Percentiles rank a stretch among this genome's conserved stretches.
Evolutionary conservation across 495 filamentous ascomycete genomes (phyloP).

Genomic region (Elasticomyces elasticus): DNA sequence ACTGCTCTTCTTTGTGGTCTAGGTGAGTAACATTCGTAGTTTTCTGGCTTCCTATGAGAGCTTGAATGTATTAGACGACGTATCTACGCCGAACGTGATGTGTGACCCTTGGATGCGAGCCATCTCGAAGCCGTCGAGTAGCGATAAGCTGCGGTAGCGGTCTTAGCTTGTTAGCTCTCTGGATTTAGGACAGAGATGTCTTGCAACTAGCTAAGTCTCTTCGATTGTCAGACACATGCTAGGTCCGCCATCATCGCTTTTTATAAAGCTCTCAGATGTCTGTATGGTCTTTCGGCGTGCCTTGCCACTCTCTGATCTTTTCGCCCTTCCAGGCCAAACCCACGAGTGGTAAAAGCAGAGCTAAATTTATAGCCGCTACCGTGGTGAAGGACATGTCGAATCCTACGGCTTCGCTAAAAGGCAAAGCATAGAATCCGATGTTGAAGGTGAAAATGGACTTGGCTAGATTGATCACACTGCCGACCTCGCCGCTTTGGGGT

Average conservation of each 20-base stretch:
- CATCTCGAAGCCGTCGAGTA: no score
- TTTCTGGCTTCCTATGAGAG: no score
- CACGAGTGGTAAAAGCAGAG: constrained; percentile 16
- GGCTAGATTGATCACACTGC: constrained; percentile 14
- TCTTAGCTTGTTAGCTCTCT: no score
- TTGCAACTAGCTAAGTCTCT: no score
- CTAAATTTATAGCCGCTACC: constrained; percentile 21
- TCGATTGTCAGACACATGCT: no score
- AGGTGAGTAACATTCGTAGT: no score
- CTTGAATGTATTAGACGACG: no score
- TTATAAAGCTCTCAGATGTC: constrained; percentile 1
- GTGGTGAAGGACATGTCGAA: constrained; percentile 21
- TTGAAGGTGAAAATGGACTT: constrained; percentile 21
- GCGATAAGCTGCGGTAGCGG: no score
- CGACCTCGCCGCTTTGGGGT: constrained; percentile 23
- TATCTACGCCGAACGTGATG: no score
- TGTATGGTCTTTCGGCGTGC: constrained; percentile 20
- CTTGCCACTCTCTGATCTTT: constrained; percentile 18
- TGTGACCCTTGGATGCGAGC: no score
- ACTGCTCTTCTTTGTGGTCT: no score
- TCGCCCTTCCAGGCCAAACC: constrained; percentile 17
- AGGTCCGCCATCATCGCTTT: not conserved
- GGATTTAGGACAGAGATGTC: no score
- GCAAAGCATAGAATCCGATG: constrained; percentile 24
- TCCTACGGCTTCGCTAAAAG: constrained; percentile 17